Evolutionary conservation across 805 yeast genomes (phyloP), one percentile per base, ranked within the genome.

Genomic region (Yarrowia sp.): DNA sequence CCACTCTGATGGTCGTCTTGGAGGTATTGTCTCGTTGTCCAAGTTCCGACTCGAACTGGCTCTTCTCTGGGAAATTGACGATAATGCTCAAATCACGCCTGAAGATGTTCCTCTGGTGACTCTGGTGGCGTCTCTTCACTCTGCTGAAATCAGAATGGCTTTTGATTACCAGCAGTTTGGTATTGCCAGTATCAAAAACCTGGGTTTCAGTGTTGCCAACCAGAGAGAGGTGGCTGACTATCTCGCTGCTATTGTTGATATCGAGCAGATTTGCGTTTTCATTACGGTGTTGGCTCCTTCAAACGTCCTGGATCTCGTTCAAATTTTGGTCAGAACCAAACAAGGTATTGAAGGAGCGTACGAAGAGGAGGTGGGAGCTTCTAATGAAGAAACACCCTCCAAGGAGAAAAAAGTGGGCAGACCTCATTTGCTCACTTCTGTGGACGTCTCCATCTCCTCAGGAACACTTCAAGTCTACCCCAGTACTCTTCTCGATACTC

Each of bases 131-230:
- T 86, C 87, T 0, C 72, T 91, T 36, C 84, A 78, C 1, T 76
- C 79, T 4, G 69, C 90, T 18, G 84, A 86, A 32, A 70, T 83
- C 2, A 88, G 88, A 70, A 76, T 86, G 4, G 86, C 92, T 0
- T 85, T 93, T 70, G 98, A 95, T 73, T 91, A 86, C 73, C 97
- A 93, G 72, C 84, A 90, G 15, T 92, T 95, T 73, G 82, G 90
- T 38, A 82, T 93, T 51, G 83, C 86, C 2, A 79, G 80, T 14
- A 73, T 88, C 18, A 74, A 78, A 7, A 76, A 77, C 1, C 76
- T 85, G 31, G 76, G 80, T 11, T 74, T 88, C 14, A 84, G 84
- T 31, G 77, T 91, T 17, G 86, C 82, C 73, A 95, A 93, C 73
- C 90, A 88, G 70, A 83, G 85, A 69, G 87, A 82, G 53, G 53